Base-by-base conservation (phyloP, 805 yeast species). In the Cyberlindnera nakhonratchasimensis region DNA sequence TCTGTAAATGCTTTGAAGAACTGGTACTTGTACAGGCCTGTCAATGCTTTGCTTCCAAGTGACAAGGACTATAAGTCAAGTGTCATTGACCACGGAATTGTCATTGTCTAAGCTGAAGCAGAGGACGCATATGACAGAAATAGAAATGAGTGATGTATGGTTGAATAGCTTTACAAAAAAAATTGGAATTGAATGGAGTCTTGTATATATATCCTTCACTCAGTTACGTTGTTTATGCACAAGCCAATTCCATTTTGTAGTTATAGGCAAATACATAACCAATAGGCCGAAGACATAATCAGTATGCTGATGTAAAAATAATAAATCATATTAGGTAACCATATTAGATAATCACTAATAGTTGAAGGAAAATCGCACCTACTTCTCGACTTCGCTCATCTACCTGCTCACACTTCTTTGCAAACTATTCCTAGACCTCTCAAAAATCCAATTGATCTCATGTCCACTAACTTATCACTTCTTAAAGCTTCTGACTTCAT, bases 1-100 rank as follows among this genome's bases (percentile, higher is more conserved):
- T 86, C 89, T 40, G 95, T 89, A 25, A 84, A 85, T 63, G 90
- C 97, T 25, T 77, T 93, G 61, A 82, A 88, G 72, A 79, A 86
- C 46, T 93, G 93, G 82, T 93, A 93, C 68, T 75, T 95, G 58
- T 93, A 93, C 65, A 79, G 84, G 50, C 98, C 98, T 13, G 63
- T 83, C 34, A 73, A 73, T 48, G 70, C 74, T 13, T 71, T 71
- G 45, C 62, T 77, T 30, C 93, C 95, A 41, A 78, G 86, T 58
- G 88, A 82, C 50, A 45, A 41, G 18, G 46, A 54, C 33, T 69
- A 64, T 57, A 57, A 57, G 42, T 71, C 73, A 33, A 51, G 61
- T 22, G 62, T 68, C 25, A 59, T 69, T 35, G 75, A 71, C 51
- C 71, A 64, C 40, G 75, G 75, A 49, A 64, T 67, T 39, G 72